Evolutionary conservation across 768 basidiomycete genomes (phyloP).

Genomic region (Boletus edulis): DNA sequence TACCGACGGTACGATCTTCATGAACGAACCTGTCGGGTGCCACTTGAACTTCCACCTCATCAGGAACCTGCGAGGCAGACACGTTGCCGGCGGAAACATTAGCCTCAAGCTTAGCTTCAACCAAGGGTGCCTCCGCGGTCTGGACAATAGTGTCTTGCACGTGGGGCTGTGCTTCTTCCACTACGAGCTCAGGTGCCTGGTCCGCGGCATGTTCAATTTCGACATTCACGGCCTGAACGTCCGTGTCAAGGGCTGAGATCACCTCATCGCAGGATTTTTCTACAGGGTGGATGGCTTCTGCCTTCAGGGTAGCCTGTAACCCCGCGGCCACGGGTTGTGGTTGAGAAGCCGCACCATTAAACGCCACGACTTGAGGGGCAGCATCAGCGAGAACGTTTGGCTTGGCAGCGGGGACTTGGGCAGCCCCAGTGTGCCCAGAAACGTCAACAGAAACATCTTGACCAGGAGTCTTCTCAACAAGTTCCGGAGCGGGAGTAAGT

Average conservation of each 20-base stretch:
- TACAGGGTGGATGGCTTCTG: neutral
- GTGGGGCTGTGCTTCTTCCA: neutral
- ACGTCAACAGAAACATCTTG: neutral
- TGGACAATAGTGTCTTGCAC: neutral
- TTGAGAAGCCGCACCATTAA: neutral
- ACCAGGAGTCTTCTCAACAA: slow-evolving; percentile 18
- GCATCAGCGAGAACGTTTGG: neutral
- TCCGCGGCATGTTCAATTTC: slow-evolving; percentile 6
- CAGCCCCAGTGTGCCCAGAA: neutral
- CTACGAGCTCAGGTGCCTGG: neutral
- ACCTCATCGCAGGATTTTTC: neutral
- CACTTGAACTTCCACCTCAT: slow-evolving; percentile 3
- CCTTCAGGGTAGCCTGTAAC: neutral
- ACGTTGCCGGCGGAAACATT: neutral
- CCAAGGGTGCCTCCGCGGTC: neutral
- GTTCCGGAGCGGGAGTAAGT: slow-evolving; percentile 13
- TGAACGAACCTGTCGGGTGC: neutral
- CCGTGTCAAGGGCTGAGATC: neutral
- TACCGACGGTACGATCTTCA: neutral
- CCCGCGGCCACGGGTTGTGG: slow-evolving; percentile 5
- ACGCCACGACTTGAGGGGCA: neutral
- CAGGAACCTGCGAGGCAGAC: neutral
- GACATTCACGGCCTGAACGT: neutral
- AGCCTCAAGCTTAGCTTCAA: neutral
- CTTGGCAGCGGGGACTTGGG: neutral